Conservation (phyloP, 305 asterid genomes). For the Solanum hybrid region DNA sequence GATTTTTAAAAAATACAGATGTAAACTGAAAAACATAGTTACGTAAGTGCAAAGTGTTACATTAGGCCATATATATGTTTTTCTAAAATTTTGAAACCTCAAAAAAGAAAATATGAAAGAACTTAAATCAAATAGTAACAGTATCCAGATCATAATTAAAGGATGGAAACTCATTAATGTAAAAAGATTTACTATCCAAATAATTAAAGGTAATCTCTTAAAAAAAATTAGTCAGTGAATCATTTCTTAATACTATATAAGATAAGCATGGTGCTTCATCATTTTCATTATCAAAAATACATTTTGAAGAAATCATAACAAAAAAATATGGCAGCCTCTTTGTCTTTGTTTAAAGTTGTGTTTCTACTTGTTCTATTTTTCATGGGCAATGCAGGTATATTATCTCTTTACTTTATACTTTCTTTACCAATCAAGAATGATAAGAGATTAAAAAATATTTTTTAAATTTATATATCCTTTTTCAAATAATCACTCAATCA, state of each 20-base stretch:
- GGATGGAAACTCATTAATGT: background rate
- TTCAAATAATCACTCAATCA: background rate
- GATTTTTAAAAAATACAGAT: too few species aligned
- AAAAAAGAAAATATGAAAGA: background rate
- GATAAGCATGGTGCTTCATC: background rate
- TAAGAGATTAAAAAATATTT: background rate
- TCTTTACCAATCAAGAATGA: background rate
- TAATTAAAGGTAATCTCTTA: background rate
- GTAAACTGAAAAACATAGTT: too few species aligned
- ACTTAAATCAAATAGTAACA: background rate
- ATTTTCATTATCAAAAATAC: background rate
- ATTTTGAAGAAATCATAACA: background rate
- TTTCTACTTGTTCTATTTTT: background rate
- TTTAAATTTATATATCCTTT: background rate
- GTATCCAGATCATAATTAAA: background rate
- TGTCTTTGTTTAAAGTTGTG: background rate
- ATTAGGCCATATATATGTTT: too few species aligned
- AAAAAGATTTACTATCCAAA: background rate
- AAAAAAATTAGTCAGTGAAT: background rate
- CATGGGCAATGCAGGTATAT: background rate
- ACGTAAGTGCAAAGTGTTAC: too few species aligned
- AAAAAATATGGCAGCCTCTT: background rate
- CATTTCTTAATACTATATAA: background rate
- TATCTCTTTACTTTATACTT: background rate
- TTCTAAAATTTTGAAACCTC: too few species aligned